Evolutionary conservation across 2,329 filamentous ascomycete genomes (phyloP), one percentile per base, ranked within the genome.

Genomic region (Scytalidium lignicola): DNA sequence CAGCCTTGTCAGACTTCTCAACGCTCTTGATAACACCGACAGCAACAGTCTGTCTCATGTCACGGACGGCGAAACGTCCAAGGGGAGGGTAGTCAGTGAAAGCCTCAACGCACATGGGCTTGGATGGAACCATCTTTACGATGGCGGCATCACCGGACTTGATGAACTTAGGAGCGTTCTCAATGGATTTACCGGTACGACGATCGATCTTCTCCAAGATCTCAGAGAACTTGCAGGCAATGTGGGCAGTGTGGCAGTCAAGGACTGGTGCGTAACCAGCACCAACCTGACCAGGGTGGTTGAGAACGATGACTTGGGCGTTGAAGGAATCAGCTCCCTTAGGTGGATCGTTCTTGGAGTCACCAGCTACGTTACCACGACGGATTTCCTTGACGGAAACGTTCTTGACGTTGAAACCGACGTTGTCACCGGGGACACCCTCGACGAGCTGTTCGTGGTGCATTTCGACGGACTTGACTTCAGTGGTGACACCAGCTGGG

Each of bases 391-490:
- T 99, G 80, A 99, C 93, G 76, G 93, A 97, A 70, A 99, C 93
- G 93, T 99, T 99, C 91, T 99, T 99, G 80, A 99, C 92, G 89
- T 99, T 99, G 91, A 99, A 99, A 69, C 93, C 93, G 75, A 99
- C 93, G 83, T 99, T 99, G 89, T 99, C 93, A 86, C 93, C 93
- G 71, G 93, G 93, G 63, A 88, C 71, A 88, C 93, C 93, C 84
- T 96, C 86, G 62, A 73, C 56, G 66, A 99, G 91, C 87, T 96
- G 91, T 83, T 96, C 90, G 90, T 97, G 92, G 86, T 96, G 92
- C 93, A 99, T 99, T 83, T 99, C 93, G 70, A 99, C 93, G 76
- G 92, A 97, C 90, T 99, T 99, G 85, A 97, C 93, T 89, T 99
- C 93, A 83, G 93, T 97, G 86, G 93, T 97, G 74, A 99, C 91